phyloP scores from a whole-genome alignment of 2,329 filamentous ascomycete species.

The Ophiostoma sp. region DNA sequence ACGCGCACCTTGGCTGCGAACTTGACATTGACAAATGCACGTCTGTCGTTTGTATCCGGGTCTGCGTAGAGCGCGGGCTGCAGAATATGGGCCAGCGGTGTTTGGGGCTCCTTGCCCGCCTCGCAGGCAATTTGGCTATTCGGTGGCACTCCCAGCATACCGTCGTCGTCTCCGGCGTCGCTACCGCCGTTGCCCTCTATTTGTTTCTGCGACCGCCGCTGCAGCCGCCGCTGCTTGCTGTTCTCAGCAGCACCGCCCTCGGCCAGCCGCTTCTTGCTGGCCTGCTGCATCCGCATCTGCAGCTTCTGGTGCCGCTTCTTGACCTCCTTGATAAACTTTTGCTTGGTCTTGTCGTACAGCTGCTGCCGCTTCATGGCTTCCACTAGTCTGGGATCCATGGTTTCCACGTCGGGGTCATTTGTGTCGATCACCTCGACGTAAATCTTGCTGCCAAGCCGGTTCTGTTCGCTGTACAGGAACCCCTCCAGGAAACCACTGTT shows the following conservation, averaged over 20 bases:
- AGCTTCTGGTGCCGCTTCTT: background rate
- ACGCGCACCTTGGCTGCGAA: conserved; percentile 69
- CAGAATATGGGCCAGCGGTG: background rate
- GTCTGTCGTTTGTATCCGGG: background rate
- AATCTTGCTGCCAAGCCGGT: background rate
- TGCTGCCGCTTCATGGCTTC: conserved; percentile 58
- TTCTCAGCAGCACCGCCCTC: conserved; percentile 21
- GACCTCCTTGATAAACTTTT: conserved; percentile 12
- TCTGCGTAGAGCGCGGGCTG: conserved; percentile 16
- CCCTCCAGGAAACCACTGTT: conserved; percentile 62
- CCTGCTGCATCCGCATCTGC: conserved; percentile 35
- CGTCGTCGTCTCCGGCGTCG: background rate
- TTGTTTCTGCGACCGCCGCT: background rate
- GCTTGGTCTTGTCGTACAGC: conserved; percentile 51
- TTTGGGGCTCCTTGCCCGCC: background rate
- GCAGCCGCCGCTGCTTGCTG: conserved; percentile 13
- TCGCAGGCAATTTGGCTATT: background rate
- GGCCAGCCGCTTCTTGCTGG: conserved; percentile 37
- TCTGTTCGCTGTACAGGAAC: conserved; percentile 57
- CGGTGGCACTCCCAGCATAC: background rate
- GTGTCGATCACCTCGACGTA: conserved; percentile 20
- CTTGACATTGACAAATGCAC: conserved; percentile 64
- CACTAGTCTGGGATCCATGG: conserved; percentile 46
- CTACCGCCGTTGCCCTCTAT: background rate
- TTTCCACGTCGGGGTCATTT: conserved; percentile 31